Base-by-base conservation (phyloP, 1,284 basidiomycete species). In the Pascua guehoae region DNA sequence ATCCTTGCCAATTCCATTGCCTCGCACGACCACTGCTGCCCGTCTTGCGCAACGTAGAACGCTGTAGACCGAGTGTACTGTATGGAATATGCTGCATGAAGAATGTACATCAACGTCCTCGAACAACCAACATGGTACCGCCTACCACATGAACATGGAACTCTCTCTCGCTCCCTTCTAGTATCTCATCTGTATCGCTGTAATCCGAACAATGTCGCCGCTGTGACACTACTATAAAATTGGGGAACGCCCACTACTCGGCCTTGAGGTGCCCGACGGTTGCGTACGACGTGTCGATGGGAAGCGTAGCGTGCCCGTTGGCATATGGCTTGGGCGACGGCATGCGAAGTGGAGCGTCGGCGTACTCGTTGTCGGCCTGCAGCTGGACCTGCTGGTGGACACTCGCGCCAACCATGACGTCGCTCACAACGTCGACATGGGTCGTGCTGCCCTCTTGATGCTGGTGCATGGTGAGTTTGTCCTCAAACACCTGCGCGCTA, bases 191-290 rank as follows among this genome's bases (percentile, higher is more conserved):
- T 32, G 24, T 32, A 32, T 32, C 24, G 24, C 24, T 32, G 24
- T 32, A 32, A 32, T 32, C 24, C 24, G 24, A 3, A 3, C 24
- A 32, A 32, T 32, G 24, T 32, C 24, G 7, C 24, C 24, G 24
- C 24, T 32, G 24, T 32, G 24, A 32, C 24, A 32, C 3, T 32
- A 32, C 24, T 32, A 32, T 32, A 32, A 32, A 32, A 32, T 7
- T n/a, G 24, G 49, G 39, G 15, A 41, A 36, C 15, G 36, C 14
- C 12, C 17, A 12, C 52, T 59, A 65, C 9, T 65, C 65, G 0
- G 60, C 56, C 51, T 67, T 67, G 42, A 65, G 53, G 56, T 67
- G 65, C 32, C 65, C 63, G 16, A 67, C 65, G 15, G 62, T 49
- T 7, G 58, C 60, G 12, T 38, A 51, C 42, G 32, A n/a, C 8